These are phyloP conservation scores for Marasmius oreades DNA, from an alignment of 1,284 basidiomycete genomes.

Conservation along the genomic window DNA sequence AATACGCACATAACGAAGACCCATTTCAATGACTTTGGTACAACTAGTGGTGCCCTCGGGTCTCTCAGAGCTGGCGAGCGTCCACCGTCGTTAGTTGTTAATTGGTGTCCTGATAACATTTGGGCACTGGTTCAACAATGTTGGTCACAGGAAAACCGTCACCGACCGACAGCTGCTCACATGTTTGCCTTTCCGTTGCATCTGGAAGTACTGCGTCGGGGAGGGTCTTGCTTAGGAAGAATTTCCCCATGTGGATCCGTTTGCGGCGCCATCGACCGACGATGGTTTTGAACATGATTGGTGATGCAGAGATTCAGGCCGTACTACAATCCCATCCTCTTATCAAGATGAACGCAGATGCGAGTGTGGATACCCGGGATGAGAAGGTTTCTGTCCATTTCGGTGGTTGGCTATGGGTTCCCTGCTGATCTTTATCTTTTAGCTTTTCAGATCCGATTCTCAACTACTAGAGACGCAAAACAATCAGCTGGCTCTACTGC, in stretches of 20 bases:
- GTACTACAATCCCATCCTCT: slow-evolving; percentile 34
- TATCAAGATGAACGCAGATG: slow-evolving; percentile 38
- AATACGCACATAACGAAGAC: no score
- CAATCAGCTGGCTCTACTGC: neutral
- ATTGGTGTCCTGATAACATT: neutral
- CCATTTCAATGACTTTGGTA: no score
- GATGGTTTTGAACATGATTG: slow-evolving; percentile 18
- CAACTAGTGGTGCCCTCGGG: no score
- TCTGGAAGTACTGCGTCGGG: no score
- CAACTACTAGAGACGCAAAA: neutral
- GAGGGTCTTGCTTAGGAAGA: no score
- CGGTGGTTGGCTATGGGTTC: neutral
- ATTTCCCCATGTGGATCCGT: no score
- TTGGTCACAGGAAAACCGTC: neutral
- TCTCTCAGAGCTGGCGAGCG: no score
- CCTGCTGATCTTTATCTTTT: slow-evolving; percentile 3
- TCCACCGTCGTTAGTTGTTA: no score
- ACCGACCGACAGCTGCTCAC: neutral
- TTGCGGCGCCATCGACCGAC: no score
- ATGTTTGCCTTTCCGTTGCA: neutral
- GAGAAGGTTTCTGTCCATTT: slow-evolving; percentile 52
- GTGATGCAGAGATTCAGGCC: slow-evolving; percentile 32
- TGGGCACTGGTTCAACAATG: neutral
- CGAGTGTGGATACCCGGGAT: slow-evolving; percentile 36
- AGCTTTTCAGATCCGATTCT: no score